Percentiles rank a stretch among this genome's conserved stretches.
These are phyloP conservation scores for Achaetomiella virescens DNA, from an alignment of 495 filamentous ascomycete genomes.

Conservation along the genomic window DNA sequence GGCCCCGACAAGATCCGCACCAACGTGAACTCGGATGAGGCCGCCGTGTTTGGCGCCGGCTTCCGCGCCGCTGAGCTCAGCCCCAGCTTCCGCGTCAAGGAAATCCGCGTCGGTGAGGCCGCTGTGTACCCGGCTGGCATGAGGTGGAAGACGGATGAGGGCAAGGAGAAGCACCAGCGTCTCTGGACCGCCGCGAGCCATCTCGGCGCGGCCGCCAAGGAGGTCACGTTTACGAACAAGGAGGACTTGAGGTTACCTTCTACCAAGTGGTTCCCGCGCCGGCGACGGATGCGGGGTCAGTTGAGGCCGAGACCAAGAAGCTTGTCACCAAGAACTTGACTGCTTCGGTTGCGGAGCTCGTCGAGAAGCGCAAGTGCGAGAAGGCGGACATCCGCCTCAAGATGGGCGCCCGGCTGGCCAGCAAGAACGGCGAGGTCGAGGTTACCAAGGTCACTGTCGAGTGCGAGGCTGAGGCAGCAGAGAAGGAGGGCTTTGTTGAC, in stretches of 20 bases:
- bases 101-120: slow-evolving; percentile 73
- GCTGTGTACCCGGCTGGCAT: slow-evolving; percentile 66
- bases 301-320: slow-evolving; percentile 42
- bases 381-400: slow-evolving; percentile 72
- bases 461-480: slow-evolving; percentile 65
- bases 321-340: slow-evolving; percentile 80
- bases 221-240: slow-evolving; percentile 78
- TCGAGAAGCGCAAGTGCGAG: slow-evolving; percentile 68
- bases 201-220: slow-evolving; percentile 69
- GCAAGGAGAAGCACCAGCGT: slow-evolving; percentile 50
- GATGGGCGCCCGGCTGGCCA: slow-evolving; percentile 64
- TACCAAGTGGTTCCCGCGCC: slow-evolving; percentile 59
- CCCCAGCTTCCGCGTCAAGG: slow-evolving; percentile 94
- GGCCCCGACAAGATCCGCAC: slow-evolving; percentile 72
- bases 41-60: slow-evolving; percentile 92
- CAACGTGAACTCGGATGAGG: slow-evolving; percentile 96
- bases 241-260: slow-evolving; percentile 74
- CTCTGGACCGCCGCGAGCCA: slow-evolving; percentile 76
- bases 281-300: slow-evolving; percentile 26
- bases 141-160: slow-evolving; percentile 65
- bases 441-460: slow-evolving; percentile 69
- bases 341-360: slow-evolving; percentile 65
- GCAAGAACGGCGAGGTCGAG: slow-evolving; percentile 75
- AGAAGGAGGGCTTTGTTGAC: slow-evolving; percentile 78
- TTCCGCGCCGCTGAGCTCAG: slow-evolving; percentile 89